Percentiles rank a stretch among this genome's conserved stretches.
Conservation (phyloP, 179 eudicot genomes). For the Carnegiea gigantea region DNA sequence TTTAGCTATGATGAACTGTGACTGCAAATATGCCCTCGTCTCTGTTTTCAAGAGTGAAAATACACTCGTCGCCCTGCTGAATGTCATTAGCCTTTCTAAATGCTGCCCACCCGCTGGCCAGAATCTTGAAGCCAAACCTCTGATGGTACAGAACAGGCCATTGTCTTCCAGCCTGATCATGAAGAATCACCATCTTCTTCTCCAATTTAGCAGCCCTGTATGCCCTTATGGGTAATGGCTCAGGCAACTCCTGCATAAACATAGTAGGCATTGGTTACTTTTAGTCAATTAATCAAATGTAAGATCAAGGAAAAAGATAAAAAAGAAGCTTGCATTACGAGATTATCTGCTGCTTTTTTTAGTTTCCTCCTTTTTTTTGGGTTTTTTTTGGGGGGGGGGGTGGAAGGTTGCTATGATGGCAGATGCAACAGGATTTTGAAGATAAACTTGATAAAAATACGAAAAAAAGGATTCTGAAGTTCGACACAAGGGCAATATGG, state of each 20-base stretch:
- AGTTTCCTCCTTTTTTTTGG: too few relatives aligned
- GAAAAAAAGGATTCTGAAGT: too few relatives aligned
- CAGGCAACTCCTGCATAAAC: background rate
- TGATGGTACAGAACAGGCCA: conserved; percentile 7
- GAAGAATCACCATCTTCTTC: conserved; percentile 2
- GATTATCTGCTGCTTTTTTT: background rate
- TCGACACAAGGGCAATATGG: too few relatives aligned
- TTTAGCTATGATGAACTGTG: background rate
- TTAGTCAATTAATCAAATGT: background rate
- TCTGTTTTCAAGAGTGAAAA: background rate
- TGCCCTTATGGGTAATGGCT: conserved; percentile 1
- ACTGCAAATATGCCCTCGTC: background rate
- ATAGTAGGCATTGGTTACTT: background rate
- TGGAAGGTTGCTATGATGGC: background rate
- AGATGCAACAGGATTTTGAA: background rate
- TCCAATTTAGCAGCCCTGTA: background rate
- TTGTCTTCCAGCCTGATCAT: background rate
- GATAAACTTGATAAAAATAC: too few relatives aligned
- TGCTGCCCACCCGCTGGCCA: background rate
- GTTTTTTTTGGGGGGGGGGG: background rate
- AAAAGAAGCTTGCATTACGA: background rate
- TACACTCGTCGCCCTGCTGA: background rate
- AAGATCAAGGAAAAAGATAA: background rate
- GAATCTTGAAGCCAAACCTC: background rate
- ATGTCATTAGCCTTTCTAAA: background rate